A percentile compares a stretch with the other conserved stretches of the same genome.
Conservation (phyloP, 1,139 yeast genomes). For the Fermentozyma sake region DNA sequence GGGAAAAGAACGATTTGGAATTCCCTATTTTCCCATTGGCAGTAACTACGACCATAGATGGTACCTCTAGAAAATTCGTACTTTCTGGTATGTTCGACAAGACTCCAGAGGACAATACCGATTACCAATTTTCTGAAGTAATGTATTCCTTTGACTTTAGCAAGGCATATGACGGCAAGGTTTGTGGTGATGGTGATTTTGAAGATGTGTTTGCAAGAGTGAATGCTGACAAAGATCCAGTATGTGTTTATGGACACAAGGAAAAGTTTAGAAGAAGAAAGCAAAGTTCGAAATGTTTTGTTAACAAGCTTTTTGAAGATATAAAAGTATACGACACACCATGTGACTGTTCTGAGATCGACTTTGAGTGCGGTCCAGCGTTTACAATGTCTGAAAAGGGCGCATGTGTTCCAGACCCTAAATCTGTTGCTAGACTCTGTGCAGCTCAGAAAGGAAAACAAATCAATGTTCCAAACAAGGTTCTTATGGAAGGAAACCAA, state of each 20-base stretch:
- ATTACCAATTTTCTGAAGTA: conserved; percentile 13
- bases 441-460: conserved; percentile 14
- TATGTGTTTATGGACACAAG: conserved; percentile 71
- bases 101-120: conserved; percentile 12
- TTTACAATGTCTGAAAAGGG: conserved; percentile 40
- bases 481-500: conserved; percentile 44
- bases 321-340: conserved; percentile 50
- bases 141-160: conserved; percentile 58
- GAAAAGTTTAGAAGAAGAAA: conserved; percentile 69
- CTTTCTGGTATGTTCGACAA: conserved; percentile 43
- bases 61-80: conserved; percentile 60
- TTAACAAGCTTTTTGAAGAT: conserved; percentile 57
- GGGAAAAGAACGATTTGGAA: conserved; percentile 55
- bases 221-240: conserved; percentile 43
- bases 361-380: conserved; percentile 71
- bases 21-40: conserved; percentile 38
- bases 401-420: conserved; percentile 52
- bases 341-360: conserved; percentile 63
- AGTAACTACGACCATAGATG: conserved; percentile 66
- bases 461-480: conserved; percentile 30
- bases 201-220: conserved; percentile 67
- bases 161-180: conserved; percentile 49
- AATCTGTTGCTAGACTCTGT: conserved; percentile 26
- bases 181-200: conserved; percentile 52
- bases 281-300: conserved; percentile 63